phyloP scores from a whole-genome alignment of 768 basidiomycete species.

The Trametopsis cervina region DNA sequence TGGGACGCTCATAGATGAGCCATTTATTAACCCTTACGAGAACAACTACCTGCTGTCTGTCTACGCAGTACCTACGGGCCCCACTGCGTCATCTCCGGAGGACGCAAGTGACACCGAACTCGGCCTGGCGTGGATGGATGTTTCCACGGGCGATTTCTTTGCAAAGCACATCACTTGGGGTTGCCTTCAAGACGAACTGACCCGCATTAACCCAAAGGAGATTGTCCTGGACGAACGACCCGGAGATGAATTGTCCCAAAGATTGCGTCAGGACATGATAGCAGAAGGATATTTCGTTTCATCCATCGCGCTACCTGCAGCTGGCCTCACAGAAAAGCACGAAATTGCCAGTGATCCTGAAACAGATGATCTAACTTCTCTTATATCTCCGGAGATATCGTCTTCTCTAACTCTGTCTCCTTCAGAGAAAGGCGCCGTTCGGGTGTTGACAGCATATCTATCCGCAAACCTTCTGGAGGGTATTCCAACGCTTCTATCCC shows the following conservation, averaged over 20 bases:
- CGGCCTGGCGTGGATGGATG: slow-evolving; percentile 92
- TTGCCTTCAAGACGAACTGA: slow-evolving; percentile 71
- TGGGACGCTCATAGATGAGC: slow-evolving; percentile 89
- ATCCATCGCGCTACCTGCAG: slow-evolving; percentile 26
- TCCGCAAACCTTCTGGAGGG: slow-evolving; percentile 66
- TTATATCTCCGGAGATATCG: background rate
- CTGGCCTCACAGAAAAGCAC: background rate
- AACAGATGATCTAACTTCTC: slow-evolving; percentile 19
- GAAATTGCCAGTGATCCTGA: slow-evolving; percentile 1
- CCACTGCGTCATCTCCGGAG: background rate
- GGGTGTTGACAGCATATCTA: slow-evolving; percentile 59
- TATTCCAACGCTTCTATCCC: slow-evolving; percentile 58
- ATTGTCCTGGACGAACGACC: slow-evolving; percentile 56
- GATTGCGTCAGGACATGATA: slow-evolving; percentile 39
- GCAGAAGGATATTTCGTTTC: slow-evolving; percentile 55
- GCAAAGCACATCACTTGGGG: slow-evolving; percentile 52
- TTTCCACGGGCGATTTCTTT: slow-evolving; percentile 92
- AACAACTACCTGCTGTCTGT: slow-evolving; percentile 88
- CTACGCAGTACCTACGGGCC: slow-evolving; percentile 14
- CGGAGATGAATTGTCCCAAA: slow-evolving; percentile 31
- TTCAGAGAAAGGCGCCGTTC: slow-evolving; percentile 50
- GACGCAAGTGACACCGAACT: slow-evolving; percentile 16
- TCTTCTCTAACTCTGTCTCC: slow-evolving; percentile 17
- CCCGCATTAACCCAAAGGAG: slow-evolving; percentile 75
- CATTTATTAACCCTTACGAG: slow-evolving; percentile 77